These are phyloP conservation scores for Rubroshorea leprosula DNA, from an alignment of 345 rosid genomes.

Conservation along the genomic window DNA sequence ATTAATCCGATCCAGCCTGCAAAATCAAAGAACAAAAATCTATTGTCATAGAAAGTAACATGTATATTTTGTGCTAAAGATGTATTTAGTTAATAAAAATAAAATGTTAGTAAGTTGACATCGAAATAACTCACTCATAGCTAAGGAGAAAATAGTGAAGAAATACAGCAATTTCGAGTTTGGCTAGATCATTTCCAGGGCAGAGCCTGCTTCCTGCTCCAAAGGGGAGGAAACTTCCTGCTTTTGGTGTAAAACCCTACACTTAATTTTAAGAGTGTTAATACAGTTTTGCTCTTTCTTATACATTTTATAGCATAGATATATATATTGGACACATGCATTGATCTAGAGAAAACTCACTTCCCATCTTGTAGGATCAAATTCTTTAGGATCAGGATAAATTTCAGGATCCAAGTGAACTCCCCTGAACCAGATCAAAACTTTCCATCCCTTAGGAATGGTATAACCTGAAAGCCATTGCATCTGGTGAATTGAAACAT, in stretches of 20 bases:
- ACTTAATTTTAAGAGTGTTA: not conserved
- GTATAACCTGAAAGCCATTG: constrained; percentile 43
- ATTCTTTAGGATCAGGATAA: constrained; percentile 58
- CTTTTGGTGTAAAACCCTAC: constrained; percentile 50
- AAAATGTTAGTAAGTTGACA: not conserved
- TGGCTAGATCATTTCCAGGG: constrained; percentile 89
- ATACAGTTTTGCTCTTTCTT: not conserved
- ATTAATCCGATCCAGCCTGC: constrained; percentile 27
- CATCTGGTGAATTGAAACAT: not conserved
- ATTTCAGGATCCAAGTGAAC: constrained; percentile 62
- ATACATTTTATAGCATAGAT: too few relatives aligned
- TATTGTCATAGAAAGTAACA: not conserved
- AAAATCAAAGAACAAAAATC: not conserved
- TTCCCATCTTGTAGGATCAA: constrained; percentile 88
- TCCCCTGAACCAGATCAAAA: constrained; percentile 70
- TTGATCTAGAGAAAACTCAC: constrained; percentile 29
- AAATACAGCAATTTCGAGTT: constrained; percentile 70
- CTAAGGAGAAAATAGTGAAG: constrained; percentile 78
- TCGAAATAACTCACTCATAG: constrained; percentile 35
- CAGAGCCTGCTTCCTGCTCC: constrained; percentile 80
- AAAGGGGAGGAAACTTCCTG: constrained; percentile 74
- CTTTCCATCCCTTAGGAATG: constrained; percentile 90
- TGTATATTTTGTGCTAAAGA: too few relatives aligned
- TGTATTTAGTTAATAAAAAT: too few relatives aligned
- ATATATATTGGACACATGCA: not conserved